Conservation (phyloP, 208 protist species). For the Crithidia mellificae region DNA sequence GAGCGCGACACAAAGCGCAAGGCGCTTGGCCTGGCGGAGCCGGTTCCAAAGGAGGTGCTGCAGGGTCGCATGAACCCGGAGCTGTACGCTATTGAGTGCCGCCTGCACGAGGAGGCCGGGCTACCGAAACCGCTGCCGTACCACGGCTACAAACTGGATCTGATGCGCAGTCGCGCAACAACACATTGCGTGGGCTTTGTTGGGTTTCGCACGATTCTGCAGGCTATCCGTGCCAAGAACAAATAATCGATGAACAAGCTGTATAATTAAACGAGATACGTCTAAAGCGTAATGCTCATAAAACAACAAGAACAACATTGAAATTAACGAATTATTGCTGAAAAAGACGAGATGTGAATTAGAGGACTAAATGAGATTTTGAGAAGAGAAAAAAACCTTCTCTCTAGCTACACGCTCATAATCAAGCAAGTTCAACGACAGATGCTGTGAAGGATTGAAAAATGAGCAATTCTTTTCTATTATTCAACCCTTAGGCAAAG, state of each 20-base stretch:
- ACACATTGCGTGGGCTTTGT: slow-evolving; percentile 76
- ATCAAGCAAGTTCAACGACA: too few species aligned
- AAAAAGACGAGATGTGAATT: too few species aligned
- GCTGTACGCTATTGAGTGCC: slow-evolving; percentile 83
- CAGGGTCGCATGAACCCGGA: slow-evolving; percentile 74
- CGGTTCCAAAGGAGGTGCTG: slow-evolving; percentile 56
- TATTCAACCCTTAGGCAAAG: too few species aligned
- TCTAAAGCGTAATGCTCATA: not conserved
- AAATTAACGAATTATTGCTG: too few species aligned
- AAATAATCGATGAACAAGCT: slow-evolving; percentile 14
- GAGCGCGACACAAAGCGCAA: slow-evolving; percentile 39
- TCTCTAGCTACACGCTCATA: not conserved
- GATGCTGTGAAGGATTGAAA: too few species aligned
- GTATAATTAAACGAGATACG: not conserved
- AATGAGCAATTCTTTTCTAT: too few species aligned
- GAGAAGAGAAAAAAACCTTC: not conserved
- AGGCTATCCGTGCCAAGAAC: slow-evolving; percentile 42
- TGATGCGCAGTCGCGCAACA: slow-evolving; percentile 23
- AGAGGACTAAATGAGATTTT: too few species aligned
- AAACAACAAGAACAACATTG: too few species aligned
- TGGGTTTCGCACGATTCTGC: slow-evolving; percentile 57
- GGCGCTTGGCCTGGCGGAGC: slow-evolving; percentile 33
- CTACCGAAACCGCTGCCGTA: slow-evolving; percentile 73
- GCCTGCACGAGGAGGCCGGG: slow-evolving; percentile 77
- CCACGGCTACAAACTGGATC: slow-evolving; percentile 46